A percentile compares a stretch with the other conserved stretches of the same genome.
phyloP scores from a whole-genome alignment of 192 early-diverging fungal species.

The Irineochytrium annulatum region DNA sequence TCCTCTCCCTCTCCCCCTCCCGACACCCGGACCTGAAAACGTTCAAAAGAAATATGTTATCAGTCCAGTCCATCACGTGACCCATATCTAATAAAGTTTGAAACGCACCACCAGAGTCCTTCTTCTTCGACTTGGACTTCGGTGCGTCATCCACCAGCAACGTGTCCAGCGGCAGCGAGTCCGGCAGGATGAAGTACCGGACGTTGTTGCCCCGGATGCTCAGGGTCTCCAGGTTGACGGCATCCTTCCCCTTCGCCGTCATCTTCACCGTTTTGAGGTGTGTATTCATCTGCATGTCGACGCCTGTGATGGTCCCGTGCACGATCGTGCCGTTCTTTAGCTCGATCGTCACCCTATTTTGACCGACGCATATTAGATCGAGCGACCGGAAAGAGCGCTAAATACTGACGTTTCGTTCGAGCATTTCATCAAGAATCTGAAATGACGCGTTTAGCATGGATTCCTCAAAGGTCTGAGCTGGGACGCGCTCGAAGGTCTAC shows the following conservation, averaged over 20 bases:
- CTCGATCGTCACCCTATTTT: conserved; percentile 97
- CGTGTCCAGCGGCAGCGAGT: conserved; percentile 91
- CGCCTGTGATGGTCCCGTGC: conserved; percentile 91
- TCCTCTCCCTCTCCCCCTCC: neutral
- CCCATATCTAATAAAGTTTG: neutral
- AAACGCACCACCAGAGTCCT: conserved; percentile 23
- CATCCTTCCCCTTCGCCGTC: conserved; percentile 92
- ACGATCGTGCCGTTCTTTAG: conserved; percentile 98
- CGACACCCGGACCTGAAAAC: neutral
- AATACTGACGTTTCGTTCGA: conserved; percentile 95
- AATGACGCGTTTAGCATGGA: neutral
- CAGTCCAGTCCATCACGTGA: neutral
- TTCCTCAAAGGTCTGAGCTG: too few species aligned
- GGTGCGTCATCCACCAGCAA: conserved; percentile 93
- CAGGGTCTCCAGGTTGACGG: conserved; percentile 84
- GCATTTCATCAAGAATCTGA: conserved; percentile 97
- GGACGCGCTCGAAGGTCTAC: too few species aligned
- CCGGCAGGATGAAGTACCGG: conserved; percentile 91
- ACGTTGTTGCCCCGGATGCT: conserved; percentile 95
- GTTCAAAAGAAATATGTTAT: neutral
- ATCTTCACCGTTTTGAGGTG: conserved; percentile 98
- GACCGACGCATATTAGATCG: too few species aligned
- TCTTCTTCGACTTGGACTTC: conserved; percentile 82
- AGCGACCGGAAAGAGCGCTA: too few species aligned
- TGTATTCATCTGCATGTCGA: conserved; percentile 99